Conservation (phyloP, 129 eudicot species). For the Escallonia herrerae region DNA sequence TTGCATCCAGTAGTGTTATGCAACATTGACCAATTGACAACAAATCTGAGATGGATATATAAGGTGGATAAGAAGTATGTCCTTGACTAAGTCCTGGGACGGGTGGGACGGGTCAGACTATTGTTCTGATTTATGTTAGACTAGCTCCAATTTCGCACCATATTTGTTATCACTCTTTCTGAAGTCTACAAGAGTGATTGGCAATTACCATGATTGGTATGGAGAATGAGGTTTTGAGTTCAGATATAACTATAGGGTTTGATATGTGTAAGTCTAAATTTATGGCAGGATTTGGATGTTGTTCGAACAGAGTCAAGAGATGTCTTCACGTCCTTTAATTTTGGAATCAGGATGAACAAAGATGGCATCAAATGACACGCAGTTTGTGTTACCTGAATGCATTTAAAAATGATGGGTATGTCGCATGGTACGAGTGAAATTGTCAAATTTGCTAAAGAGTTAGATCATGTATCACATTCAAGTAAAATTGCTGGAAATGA, state of each 20-base stretch:
- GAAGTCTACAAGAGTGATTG: no score
- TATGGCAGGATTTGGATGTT: conserved; percentile 9
- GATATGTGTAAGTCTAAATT: not conserved
- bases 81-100: not conserved
- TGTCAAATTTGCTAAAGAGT: conserved; percentile 43
- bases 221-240: not conserved
- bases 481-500: conserved; percentile 22
- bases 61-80: not conserved
- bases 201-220: no score
- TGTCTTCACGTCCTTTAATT: not conserved
- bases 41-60: no score
- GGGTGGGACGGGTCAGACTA: not conserved
- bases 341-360: conserved; percentile 4
- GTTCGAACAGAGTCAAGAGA: conserved; percentile 1
- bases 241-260: not conserved
- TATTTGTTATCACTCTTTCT: not conserved
- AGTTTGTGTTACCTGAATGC: not conserved
- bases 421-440: conserved; percentile 44
- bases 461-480: conserved; percentile 9
- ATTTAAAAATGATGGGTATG: conserved; percentile 30
- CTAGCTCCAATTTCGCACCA: not conserved
- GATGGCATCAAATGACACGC: not conserved
- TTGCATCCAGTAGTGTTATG: no score
- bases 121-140: not conserved
- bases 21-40: no score